phyloP scores from a whole-genome alignment of 2,329 filamentous ascomycete genomes.

The Salinomyces thailandicus region DNA sequence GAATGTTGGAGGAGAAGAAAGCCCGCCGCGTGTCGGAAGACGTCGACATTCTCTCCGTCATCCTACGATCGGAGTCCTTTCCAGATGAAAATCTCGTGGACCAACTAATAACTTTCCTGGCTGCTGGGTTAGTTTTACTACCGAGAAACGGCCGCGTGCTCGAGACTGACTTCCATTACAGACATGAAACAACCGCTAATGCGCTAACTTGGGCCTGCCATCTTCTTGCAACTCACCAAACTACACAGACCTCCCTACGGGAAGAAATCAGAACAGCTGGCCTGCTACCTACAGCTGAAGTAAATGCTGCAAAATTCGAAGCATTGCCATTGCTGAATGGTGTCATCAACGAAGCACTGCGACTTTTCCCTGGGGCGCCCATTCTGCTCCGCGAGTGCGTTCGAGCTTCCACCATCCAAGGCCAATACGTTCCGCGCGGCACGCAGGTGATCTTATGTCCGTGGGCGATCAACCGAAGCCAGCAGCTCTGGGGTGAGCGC shows the following conservation, averaged over 20 bases:
- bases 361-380: slow-evolving; percentile 39
- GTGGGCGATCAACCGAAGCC: slow-evolving; percentile 34
- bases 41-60: slow-evolving; percentile 36
- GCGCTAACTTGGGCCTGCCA: slow-evolving; percentile 68
- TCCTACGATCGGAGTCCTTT: slow-evolving; percentile 44
- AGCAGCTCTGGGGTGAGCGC: slow-evolving; percentile 33
- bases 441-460: slow-evolving; percentile 30
- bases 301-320: slow-evolving; percentile 32
- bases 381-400: slow-evolving; percentile 36
- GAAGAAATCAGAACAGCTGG: no score
- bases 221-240: slow-evolving; percentile 54
- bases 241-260: no score
- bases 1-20: no score
- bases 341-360: slow-evolving; percentile 37
- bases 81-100: slow-evolving; percentile 44
- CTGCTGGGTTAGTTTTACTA: slow-evolving; percentile 31
- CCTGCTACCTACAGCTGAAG: no score
- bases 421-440: slow-evolving; percentile 29
- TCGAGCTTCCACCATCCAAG: slow-evolving; percentile 32
- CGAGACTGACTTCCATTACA: no score
- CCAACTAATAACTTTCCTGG: slow-evolving; percentile 47
- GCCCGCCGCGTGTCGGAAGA: no score
- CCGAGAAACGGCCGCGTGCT: not conserved
- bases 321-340: slow-evolving; percentile 36
- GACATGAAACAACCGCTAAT: slow-evolving; percentile 66